Conservation (phyloP, 2,329 filamentous ascomycete genomes). For the Clonostachys sp. region DNA sequence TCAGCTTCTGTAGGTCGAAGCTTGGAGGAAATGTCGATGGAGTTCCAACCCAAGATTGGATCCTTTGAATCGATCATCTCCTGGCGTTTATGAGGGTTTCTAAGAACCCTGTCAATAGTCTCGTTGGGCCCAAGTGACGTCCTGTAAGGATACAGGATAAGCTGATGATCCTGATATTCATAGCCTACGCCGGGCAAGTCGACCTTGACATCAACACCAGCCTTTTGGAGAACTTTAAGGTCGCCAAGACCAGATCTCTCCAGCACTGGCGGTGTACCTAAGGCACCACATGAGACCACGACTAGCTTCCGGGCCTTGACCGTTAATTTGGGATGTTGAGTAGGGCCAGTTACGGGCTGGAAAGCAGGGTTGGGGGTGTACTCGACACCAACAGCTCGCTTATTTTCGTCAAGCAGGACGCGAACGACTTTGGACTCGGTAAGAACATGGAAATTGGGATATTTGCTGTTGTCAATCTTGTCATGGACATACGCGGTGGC, state of each 20-base stretch:
- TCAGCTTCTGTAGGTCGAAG: slow-evolving; percentile 49
- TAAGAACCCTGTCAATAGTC: slow-evolving; percentile 45
- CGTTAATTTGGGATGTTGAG: not conserved
- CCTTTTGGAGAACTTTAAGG: slow-evolving; percentile 31
- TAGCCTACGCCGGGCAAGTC: slow-evolving; percentile 48
- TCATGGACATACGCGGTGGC: slow-evolving; percentile 49
- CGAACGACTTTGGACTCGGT: slow-evolving; percentile 47
- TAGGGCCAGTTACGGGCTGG: slow-evolving; percentile 7
- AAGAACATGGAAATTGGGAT: slow-evolving; percentile 50
- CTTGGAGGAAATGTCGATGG: slow-evolving; percentile 50
- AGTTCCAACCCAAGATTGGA: slow-evolving; percentile 50
- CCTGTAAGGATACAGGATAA: slow-evolving; percentile 46
- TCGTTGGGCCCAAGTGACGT: slow-evolving; percentile 18
- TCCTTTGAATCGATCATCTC: slow-evolving; percentile 28
- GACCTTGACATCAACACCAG: slow-evolving; percentile 37
- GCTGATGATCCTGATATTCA: slow-evolving; percentile 51
- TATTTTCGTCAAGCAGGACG: slow-evolving; percentile 42
- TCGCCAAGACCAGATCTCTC: slow-evolving; percentile 26
- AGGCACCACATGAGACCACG: slow-evolving; percentile 29
- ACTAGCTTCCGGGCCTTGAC: slow-evolving; percentile 42
- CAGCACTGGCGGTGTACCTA: slow-evolving; percentile 39
- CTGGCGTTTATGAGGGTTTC: slow-evolving; percentile 31
- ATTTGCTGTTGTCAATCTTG: slow-evolving; percentile 35
- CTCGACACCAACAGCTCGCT: slow-evolving; percentile 49
- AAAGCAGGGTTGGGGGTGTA: slow-evolving; percentile 15